Evolutionary conservation across 2,329 filamentous ascomycete genomes (phyloP), one percentile per base, ranked within the genome.

Genomic region (Hypomyces rosellus): DNA sequence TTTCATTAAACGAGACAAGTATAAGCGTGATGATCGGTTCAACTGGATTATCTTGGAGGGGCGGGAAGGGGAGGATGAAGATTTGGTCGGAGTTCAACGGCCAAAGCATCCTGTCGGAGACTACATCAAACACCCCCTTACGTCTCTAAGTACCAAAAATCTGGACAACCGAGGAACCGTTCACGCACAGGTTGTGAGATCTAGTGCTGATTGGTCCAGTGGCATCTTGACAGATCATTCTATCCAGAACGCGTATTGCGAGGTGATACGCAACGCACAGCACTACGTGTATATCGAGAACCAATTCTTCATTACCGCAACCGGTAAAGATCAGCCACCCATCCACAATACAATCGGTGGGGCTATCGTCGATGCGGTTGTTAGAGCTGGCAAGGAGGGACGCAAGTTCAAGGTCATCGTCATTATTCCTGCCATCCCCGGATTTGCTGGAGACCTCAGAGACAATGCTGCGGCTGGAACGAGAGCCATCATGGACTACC

Each of bases 241-340:
- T 45, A 95, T 95, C 51, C 88, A 93, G 59, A 95, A 89, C 59
- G 89, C 90, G 0, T 95, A 95, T 65, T 77, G 75, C 52, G 89
- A 96, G 55, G 73, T 95, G 30, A 97, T 97, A 60, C 76, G 85
- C 46, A 89, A 88, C 46, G 92, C 92, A 0, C 74, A 96, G 68
- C 92, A 97, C 65, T 96, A 83, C 59, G 86, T 99, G 20, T 99
- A 97, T 71, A 96, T 99, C 54, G 93, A 99, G 67, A 97, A 97
- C 62, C 93, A 99, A 62, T 97, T 97, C 73, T 99, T 97, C 75
- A 96, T 95, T 64, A 95, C 90, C 1, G 88, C 93, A 0, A 97
- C 92, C 0, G 89, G 89, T 8, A 85, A 93, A n/a, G 70, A 96
- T 34, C 91, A 96, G 65, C 72, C 76, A 1, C 92, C 92, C 0